phyloP scores from a whole-genome alignment of 495 filamentous ascomycete genomes.

The Penicillium soppii region DNA sequence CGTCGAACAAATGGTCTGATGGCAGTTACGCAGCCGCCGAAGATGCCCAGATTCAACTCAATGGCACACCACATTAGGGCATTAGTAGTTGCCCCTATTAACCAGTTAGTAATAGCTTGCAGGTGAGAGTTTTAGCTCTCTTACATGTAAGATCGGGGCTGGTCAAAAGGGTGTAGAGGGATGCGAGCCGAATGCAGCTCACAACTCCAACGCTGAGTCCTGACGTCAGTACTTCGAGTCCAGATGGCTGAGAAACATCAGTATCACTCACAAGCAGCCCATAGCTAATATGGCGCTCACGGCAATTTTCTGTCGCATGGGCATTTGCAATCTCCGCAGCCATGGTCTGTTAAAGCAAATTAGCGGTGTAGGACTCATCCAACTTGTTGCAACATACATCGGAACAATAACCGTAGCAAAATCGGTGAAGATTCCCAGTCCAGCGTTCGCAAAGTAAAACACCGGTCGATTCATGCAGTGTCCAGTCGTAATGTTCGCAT shows the following conservation, averaged over 20 bases:
- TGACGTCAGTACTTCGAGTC: not conserved
- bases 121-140: not conserved
- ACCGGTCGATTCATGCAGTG: constrained; percentile 31
- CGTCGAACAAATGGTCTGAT: constrained; percentile 32
- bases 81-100: constrained; percentile 28
- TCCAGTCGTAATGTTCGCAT: constrained; percentile 21
- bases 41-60: constrained; percentile 37
- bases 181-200: constrained; percentile 33
- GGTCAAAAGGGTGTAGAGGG: constrained; percentile 20
- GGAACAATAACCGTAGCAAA: constrained; percentile 38
- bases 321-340: constrained; percentile 36
- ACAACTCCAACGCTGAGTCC: constrained; percentile 31
- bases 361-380: not conserved
- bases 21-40: constrained; percentile 34
- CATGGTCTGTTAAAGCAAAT: constrained; percentile 19
- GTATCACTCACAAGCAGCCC: constrained; percentile 29
- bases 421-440: constrained; percentile 36
- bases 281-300: constrained; percentile 27
- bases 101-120: not conserved
- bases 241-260: no score
- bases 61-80: constrained; percentile 33
- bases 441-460: constrained; percentile 37
- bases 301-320: constrained; percentile 28
- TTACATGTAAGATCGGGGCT: constrained; percentile 31
- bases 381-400: constrained; percentile 23